Evolutionary conservation across 2,329 filamentous ascomycete genomes (phyloP), one percentile per base, ranked within the genome.

Genomic region (Ophiostoma fasciatum): DNA sequence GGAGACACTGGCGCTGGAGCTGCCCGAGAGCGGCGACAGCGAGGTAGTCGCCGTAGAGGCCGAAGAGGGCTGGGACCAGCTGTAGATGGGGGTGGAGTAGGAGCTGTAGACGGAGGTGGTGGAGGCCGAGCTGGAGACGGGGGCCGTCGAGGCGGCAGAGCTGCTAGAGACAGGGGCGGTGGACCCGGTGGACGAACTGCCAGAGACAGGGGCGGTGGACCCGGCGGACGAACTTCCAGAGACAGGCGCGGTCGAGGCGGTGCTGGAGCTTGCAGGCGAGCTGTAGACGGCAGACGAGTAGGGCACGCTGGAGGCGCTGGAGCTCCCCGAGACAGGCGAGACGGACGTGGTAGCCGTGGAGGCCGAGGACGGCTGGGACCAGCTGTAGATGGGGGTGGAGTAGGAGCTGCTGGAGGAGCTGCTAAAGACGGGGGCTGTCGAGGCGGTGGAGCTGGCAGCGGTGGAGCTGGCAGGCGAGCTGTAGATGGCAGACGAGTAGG

Each of bases 271-370:
- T n/a, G n/a, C n/a, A n/a, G n/a, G n/a, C n/a, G n/a, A n/a, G n/a
- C n/a, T n/a, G n/a, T n/a, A n/a, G n/a, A n/a, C n/a, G n/a, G n/a
- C 33, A 22, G 33, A 35, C 10, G 33, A 35, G 19, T 23, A 23
- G 11, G 23, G 11, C 23, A 5, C 11, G 23, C 9, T 12, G n/a
- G 23, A 26, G 5, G 25, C 22, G 22, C 22, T 23, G 22, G n/a
- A n/a, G n/a, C n/a, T n/a, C n/a, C n/a, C n/a, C n/a, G n/a, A n/a
- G n/a, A n/a, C n/a, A n/a, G n/a, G n/a, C n/a, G n/a, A n/a, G 20
- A 19, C n/a, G 12, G 25, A 9, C 6, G 26, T 15, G 17, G 25
- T 27, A 12, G 9, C 20, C 13, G 23, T 15, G 19, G n/a, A n/a
- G n/a, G n/a, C n/a, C n/a, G n/a, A n/a, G n/a, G n/a, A n/a, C n/a